Base-by-base conservation (phyloP, 176 grass and related monocot species). In the Lolium multiflorum region DNA sequence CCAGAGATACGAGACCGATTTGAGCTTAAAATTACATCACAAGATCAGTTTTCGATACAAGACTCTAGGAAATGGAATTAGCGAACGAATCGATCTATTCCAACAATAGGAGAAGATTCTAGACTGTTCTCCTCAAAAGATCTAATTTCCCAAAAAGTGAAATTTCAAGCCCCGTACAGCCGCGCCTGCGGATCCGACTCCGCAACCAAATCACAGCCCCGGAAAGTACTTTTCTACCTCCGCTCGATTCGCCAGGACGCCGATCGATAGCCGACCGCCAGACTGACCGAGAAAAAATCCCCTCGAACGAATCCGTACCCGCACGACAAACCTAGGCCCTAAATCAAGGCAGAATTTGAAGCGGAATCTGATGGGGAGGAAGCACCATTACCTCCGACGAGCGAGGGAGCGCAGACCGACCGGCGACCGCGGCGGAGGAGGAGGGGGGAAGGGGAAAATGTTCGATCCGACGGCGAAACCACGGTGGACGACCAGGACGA, bases 331-430 rank as follows among this genome's bases (percentile, higher is more conserved):
- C 5, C 21, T 18, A 74, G 10, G 8, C 21, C 17, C 75, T 65
- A 64, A 26, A 84, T 66, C 76, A 1, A 35, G 56, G 7, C 1
- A 17, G n/a, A 43, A 70, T 64, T 15, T 3, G 0, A 62, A 14
- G 10, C 15, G 50, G 24, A 57, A n/a, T 24, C 5, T 0, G 46
- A 74, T 1, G 17, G 9, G 11, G 6, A 25, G 38, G 10, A 41
- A 6, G 15, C 64, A 46, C 16, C 20, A 11, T 89, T 85, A 89
- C 88, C 88, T 76, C 38, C 49, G 79, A 5, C 11, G 54, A 49
- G 58, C 11, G 37, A 15, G 69, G 3, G 69, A 43, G 67, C 39
- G 43, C 7, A 41, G 37, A 7, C 37, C 66, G 17, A 71, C 38
- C 67, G 18, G 67, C 67, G 26, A 24, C 24, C 47, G 59, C 62